Conservation (phyloP, 208 protist species). For the Wallacemonas collosoma region DNA sequence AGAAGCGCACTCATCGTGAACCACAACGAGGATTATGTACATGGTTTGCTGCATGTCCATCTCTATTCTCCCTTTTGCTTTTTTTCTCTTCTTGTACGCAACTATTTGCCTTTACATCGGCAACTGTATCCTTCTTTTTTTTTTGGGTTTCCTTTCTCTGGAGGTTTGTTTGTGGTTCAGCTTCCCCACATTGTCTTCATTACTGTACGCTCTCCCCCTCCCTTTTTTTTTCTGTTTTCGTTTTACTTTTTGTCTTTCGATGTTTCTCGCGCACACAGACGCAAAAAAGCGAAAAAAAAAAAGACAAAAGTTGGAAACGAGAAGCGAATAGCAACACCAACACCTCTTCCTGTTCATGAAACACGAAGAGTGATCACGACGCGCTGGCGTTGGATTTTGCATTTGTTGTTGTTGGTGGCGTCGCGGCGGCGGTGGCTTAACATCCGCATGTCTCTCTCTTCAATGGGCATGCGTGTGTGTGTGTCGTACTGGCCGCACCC, state of each 20-base stretch:
- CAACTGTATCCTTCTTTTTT: not conserved
- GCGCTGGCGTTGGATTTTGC: no score
- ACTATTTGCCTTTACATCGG: not conserved
- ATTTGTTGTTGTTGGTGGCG: no score
- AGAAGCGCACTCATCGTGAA: not conserved
- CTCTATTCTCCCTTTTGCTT: not conserved
- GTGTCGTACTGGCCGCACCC: no score
- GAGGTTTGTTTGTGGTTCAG: no score
- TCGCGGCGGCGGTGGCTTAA: no score
- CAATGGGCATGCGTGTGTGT: no score
- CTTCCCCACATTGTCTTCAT: not conserved
- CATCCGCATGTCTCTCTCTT: no score
- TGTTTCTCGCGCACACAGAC: not conserved
- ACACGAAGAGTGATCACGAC: no score
- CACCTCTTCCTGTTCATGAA: no score
- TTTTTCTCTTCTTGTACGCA: slow-evolving; percentile 9
- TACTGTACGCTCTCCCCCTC: not conserved
- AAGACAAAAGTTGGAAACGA: no score
- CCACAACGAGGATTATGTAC: not conserved
- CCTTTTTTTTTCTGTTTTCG: not conserved
- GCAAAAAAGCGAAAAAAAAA: not conserved
- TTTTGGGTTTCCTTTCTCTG: not conserved
- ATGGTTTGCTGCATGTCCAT: not conserved
- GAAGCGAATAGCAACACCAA: no score
- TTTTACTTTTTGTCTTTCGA: not conserved